A percentile compares a stretch with the other conserved stretches of the same genome.
phyloP scores from a whole-genome alignment of 192 early-diverging fungal genomes.

The Radiomyces spectabilis region DNA sequence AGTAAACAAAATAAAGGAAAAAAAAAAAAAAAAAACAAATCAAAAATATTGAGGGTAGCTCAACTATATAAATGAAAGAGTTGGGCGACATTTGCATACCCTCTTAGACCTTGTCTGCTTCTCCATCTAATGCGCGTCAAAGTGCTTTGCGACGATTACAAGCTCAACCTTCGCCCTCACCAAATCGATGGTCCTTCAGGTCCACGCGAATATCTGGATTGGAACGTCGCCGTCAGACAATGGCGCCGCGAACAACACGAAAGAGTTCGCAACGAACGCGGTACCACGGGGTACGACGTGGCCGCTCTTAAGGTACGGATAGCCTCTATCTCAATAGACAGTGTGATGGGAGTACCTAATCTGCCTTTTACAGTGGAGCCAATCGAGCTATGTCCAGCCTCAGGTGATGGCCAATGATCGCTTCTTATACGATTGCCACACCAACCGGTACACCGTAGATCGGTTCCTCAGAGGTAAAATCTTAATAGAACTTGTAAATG shows the following conservation, averaged over 20 bases:
- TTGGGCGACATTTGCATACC: too few species aligned
- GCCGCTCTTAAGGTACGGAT: slow-evolving; percentile 2
- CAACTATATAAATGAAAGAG: too few species aligned
- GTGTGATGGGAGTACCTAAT: too few species aligned
- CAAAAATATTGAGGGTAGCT: too few species aligned
- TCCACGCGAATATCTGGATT: slow-evolving; percentile 10
- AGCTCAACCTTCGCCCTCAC: slow-evolving; percentile 6
- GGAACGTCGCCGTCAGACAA: slow-evolving; percentile 4
- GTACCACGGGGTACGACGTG: slow-evolving; percentile 7
- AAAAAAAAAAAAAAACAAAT: too few species aligned
- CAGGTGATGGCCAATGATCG: slow-evolving; percentile 16
- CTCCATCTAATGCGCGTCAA: slow-evolving; percentile 17
- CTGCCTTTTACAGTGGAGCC: slow-evolving; percentile 3
- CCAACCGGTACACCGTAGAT: slow-evolving; percentile 12
- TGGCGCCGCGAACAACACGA: slow-evolving; percentile 9
- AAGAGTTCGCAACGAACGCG: background rate
- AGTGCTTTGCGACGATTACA: slow-evolving; percentile 8
- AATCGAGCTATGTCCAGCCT: slow-evolving; percentile 8
- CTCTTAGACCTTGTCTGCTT: background rate
- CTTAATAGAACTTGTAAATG: background rate
- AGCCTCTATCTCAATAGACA: background rate
- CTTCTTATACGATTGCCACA: slow-evolving; percentile 6
- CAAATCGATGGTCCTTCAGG: slow-evolving; percentile 10
- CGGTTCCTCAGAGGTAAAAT: slow-evolving; percentile 9
- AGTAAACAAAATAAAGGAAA: too few species aligned